Base-by-base conservation (phyloP, 306 rosid genomes). In the Comarum palustre region DNA sequence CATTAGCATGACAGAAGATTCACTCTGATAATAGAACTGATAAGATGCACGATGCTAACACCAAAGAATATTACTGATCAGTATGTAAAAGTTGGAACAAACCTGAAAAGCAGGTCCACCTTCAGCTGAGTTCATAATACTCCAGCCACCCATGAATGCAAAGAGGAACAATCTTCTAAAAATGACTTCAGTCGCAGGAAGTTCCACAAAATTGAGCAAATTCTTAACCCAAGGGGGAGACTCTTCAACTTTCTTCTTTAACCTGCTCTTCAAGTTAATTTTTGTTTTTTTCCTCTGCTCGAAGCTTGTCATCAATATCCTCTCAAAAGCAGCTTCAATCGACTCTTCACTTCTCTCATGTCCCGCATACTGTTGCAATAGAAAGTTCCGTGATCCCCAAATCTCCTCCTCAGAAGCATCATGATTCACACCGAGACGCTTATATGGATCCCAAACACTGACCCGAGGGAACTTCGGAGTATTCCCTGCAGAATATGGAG, bases 21-120 rank as follows among this genome's bases (percentile, higher is more conserved):
- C 42, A 41, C 17, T 13, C 27, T 10, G 15, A 62, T 25, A 25
- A 29, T 2, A 50, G 9, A 39, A 29, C 4, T 16, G 15, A 29
- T 20, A 25, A 67, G 47, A 67, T 20, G 39, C 17, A 24, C 11
- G 24, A 36, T 6, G 39, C 14, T 22, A 38, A 70, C 15, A 52
- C 16, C 14, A 1, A 52, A 52, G 22, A 39, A n/a, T 12, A 39
- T 8, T n/a, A 55, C 24, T n/a, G 31, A 48, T 22, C 47, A 12
- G 45, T 24, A 15, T 39, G 57, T 54, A 69, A 45, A 32, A 62
- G 36, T 20, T 22, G 9, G 74, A 81, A 86, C 97, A 82, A 78
- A 94, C 99, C 99, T 94, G 97, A 82, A 95, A 95, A 50, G 96
- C 97, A 80, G 99, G 99, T 86, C 99, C 99, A 78, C 93, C 91